These are phyloP conservation scores for Ustilago vetiveriae DNA, from an alignment of 1,284 basidiomycete species.

Conservation along the genomic window DNA sequence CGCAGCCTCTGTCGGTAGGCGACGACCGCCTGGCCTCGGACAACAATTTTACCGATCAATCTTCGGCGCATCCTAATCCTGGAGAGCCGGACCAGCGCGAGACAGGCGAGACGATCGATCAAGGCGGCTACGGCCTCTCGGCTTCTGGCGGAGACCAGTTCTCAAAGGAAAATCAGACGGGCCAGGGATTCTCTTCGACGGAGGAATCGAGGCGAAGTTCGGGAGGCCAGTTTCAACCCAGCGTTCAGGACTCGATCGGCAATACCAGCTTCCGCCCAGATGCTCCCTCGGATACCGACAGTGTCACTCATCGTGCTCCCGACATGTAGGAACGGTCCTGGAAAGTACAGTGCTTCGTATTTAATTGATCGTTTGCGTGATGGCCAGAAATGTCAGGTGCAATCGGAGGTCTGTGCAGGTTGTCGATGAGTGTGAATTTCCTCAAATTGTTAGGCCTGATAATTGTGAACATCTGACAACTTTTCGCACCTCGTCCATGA, in stretches of 20 bases:
- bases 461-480: too few relatives aligned
- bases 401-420: too few relatives aligned
- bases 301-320: constrained; percentile 16
- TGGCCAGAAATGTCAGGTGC: too few relatives aligned
- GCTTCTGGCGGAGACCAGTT: constrained; percentile 42
- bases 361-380: too few relatives aligned
- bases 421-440: too few relatives aligned
- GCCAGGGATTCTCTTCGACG: constrained; percentile 35
- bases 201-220: not conserved
- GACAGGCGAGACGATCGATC: constrained; percentile 36
- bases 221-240: constrained; percentile 37
- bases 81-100: constrained; percentile 15
- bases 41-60: constrained; percentile 43
- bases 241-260: constrained; percentile 30
- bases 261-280: constrained; percentile 29
- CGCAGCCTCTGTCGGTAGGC: constrained; percentile 31
- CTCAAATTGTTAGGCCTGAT: too few relatives aligned
- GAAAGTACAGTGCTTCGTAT: too few relatives aligned
- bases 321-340: too few relatives aligned
- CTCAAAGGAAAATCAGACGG: constrained; percentile 38
- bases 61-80: constrained; percentile 32
- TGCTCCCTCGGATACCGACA: constrained; percentile 15
- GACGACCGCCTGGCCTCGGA: constrained; percentile 40
- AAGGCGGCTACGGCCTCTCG: constrained; percentile 40
- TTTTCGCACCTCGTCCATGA: too few relatives aligned